phyloP scores from a whole-genome alignment of 371 early-diverging fungal species.

The Nematocida sp. region DNA sequence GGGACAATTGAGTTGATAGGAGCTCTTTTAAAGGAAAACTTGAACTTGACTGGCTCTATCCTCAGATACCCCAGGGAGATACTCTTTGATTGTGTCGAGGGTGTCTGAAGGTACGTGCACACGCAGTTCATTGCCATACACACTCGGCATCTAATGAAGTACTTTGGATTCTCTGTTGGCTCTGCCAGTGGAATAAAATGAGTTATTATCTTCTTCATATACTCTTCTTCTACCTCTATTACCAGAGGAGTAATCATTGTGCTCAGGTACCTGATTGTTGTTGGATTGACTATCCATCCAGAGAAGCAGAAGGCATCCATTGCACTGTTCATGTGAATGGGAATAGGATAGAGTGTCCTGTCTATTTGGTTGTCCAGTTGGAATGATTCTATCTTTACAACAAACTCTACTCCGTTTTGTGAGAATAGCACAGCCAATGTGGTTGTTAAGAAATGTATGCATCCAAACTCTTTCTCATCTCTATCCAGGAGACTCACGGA shows the following conservation, averaged over 20 bases:
- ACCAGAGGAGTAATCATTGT: constrained; percentile 20
- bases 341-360: constrained; percentile 19
- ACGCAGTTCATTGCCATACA: constrained; percentile 9
- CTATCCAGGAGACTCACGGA: constrained; percentile 39
- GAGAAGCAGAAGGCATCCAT: constrained; percentile 21
- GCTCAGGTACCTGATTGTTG: constrained; percentile 27
- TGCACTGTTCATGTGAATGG: constrained; percentile 9
- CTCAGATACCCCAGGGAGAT: constrained; percentile 21
- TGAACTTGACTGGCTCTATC: constrained; percentile 36
- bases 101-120: constrained; percentile 11
- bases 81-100: background rate
- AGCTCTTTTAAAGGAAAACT: constrained; percentile 38
- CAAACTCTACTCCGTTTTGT: constrained; percentile 31
- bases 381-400: constrained; percentile 1
- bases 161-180: constrained; percentile 41
- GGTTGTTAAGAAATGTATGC: constrained; percentile 18
- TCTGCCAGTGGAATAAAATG: constrained; percentile 35
- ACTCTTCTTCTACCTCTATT: constrained; percentile 33
- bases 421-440: background rate
- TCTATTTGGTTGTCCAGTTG: constrained; percentile 44
- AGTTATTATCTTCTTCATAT: constrained; percentile 34
- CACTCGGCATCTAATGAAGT: constrained; percentile 41
- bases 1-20: constrained; percentile 27
- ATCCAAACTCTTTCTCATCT: constrained; percentile 20
- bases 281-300: constrained; percentile 32